Evolutionary conservation across 2,329 filamentous ascomycete genomes (phyloP).

Genomic region (Albophoma yamanashiensis): DNA sequence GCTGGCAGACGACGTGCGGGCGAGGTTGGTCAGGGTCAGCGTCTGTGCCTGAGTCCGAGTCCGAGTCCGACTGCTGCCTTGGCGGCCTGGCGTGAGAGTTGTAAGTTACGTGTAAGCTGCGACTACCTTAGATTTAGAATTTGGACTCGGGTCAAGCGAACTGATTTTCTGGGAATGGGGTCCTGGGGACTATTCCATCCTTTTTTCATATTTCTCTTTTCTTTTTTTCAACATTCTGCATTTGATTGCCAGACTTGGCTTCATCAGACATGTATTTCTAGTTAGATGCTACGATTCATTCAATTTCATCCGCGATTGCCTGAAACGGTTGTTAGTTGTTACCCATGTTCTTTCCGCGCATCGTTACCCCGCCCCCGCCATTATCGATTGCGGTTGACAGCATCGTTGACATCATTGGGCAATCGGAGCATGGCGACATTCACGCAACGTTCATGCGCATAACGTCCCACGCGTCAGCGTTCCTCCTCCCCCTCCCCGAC

Average conservation of each 20-base stretch:
- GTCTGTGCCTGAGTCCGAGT: no score
- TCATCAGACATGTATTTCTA: no score
- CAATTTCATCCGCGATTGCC: no score
- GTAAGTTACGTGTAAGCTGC: not conserved
- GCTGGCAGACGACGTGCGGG: constrained; percentile 15
- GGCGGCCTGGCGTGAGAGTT: not conserved
- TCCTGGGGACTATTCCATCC: no score
- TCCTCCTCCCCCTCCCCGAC: not conserved
- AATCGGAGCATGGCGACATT: not conserved
- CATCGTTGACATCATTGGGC: not conserved
- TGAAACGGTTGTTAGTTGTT: no score
- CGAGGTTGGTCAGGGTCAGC: constrained; percentile 7
- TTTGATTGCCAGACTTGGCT: no score
- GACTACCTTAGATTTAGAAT: not conserved
- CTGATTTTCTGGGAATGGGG: not conserved
- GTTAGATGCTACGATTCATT: no score
- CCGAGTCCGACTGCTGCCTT: no score
- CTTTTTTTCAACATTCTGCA: no score
- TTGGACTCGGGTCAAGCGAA: not conserved
- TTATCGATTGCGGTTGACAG: not conserved
- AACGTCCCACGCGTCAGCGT: not conserved
- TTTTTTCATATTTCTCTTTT: no score
- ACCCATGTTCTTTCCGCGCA: no score
- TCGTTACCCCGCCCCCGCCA: not conserved
- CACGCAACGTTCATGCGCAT: not conserved